Percentiles rank a stretch among this genome's conserved stretches.
Conservation (phyloP, 2,329 filamentous ascomycete species). For the Kalmusia sp. region DNA sequence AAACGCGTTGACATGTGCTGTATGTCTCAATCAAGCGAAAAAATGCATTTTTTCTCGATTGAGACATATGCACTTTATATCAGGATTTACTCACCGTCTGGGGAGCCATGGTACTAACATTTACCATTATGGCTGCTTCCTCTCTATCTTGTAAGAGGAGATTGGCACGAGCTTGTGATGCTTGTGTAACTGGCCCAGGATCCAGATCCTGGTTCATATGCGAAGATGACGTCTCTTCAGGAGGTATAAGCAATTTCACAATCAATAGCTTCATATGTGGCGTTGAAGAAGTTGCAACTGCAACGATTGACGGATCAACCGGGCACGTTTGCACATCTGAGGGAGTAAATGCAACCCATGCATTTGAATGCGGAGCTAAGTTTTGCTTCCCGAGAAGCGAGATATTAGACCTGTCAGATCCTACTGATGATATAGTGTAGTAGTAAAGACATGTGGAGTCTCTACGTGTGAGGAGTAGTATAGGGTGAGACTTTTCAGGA, state of each 20-base stretch:
- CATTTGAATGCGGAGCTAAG: conserved; percentile 66
- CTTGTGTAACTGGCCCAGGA: conserved; percentile 51
- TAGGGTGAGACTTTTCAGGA: conserved; percentile 52
- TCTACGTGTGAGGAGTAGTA: conserved; percentile 62
- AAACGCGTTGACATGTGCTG: too few relatives aligned
- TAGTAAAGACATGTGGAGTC: conserved; percentile 67
- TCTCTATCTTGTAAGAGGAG: conserved; percentile 63
- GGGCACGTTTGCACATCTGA: conserved; percentile 64
- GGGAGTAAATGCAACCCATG: conserved; percentile 70
- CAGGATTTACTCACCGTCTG: too few relatives aligned
- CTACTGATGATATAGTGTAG: conserved; percentile 50
- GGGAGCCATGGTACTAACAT: conserved; percentile 66
- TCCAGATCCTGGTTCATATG: conserved; percentile 10
- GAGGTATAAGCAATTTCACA: conserved; percentile 63
- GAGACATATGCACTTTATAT: too few relatives aligned
- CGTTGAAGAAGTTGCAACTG: conserved; percentile 66
- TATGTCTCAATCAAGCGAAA: too few relatives aligned
- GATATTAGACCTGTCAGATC: conserved; percentile 14
- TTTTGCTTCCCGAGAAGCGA: conserved; percentile 63
- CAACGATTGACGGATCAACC: conserved; percentile 60
- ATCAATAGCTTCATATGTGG: conserved; percentile 70
- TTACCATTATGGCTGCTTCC: conserved; percentile 65
- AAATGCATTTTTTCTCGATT: too few relatives aligned
- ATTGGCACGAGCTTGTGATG: conserved; percentile 59
- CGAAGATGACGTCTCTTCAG: conserved; percentile 16